Conservation (phyloP, 495 filamentous ascomycete genomes). For the Neurospora sp. region DNA sequence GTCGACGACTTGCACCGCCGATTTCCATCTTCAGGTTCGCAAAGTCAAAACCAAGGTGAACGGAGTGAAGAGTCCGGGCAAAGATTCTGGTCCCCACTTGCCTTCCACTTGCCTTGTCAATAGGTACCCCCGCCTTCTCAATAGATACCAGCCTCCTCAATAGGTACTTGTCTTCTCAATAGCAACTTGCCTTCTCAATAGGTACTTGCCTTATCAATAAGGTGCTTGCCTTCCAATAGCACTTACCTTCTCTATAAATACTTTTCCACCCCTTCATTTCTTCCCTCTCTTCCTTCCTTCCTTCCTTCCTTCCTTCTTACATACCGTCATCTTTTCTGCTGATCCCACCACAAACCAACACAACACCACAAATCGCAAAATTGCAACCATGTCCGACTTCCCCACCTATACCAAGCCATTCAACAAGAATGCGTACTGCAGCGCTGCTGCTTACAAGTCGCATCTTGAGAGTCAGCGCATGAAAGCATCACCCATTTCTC, state of each 20-base stretch:
- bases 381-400: background rate
- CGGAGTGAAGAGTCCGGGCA: too few species aligned
- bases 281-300: background rate
- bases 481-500: background rate
- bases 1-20: background rate
- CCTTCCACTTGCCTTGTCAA: background rate
- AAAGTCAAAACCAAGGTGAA: background rate
- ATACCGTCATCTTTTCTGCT: background rate
- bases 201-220: background rate
- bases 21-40: background rate
- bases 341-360: background rate
- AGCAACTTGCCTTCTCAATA: background rate
- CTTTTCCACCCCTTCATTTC: background rate
- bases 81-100: too few species aligned
- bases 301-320: background rate
- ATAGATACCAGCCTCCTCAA: background rate
- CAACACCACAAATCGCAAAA: background rate
- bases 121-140: background rate
- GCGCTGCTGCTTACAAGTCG: background rate
- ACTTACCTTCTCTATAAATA: background rate
- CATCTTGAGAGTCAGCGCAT: background rate
- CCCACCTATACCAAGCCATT: background rate
- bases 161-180: background rate
- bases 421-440: background rate
- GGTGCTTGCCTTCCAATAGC: background rate